Evolutionary conservation across 306 rosid species (phyloP).

Genomic region (Dalbergia oliveri): DNA sequence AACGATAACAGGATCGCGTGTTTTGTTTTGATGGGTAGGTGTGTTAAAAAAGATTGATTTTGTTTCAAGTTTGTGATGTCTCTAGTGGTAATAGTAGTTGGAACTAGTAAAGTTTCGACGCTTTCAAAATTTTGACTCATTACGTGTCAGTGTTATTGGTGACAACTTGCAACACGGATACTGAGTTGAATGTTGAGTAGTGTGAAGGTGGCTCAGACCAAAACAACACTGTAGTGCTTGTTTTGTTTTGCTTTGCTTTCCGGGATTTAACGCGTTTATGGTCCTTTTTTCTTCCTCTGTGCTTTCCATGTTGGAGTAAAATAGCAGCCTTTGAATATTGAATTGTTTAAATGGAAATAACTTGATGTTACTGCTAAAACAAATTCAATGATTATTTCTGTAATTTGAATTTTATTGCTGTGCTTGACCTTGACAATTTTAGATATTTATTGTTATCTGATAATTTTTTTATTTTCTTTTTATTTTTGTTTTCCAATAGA

Average conservation of each 20-base stretch:
- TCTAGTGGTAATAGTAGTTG: background rate
- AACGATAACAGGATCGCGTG: background rate
- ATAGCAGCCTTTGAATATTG: background rate
- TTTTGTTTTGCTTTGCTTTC: background rate
- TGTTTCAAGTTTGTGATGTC: constrained; percentile 18
- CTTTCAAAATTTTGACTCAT: constrained; percentile 27
- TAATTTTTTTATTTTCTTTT: background rate
- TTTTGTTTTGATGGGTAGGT: background rate
- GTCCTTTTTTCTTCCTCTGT: background rate
- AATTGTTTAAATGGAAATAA: background rate
- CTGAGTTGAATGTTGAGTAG: constrained; percentile 23
- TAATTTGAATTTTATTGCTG: background rate
- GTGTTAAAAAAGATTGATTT: background rate
- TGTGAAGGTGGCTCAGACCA: constrained; percentile 46
- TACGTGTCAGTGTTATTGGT: background rate
- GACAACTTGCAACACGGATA: constrained; percentile 29
- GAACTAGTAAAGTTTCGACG: background rate
- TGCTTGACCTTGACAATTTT: background rate
- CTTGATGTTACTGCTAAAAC: background rate
- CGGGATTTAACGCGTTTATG: background rate
- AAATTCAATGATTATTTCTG: background rate
- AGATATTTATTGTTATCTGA: background rate
- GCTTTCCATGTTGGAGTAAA: constrained; percentile 2
- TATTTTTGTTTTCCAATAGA: constrained; percentile 50
- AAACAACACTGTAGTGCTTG: background rate